These are phyloP conservation scores for Candida ulmi DNA, from an alignment of 805 yeast genomes.

Conservation along the genomic window DNA sequence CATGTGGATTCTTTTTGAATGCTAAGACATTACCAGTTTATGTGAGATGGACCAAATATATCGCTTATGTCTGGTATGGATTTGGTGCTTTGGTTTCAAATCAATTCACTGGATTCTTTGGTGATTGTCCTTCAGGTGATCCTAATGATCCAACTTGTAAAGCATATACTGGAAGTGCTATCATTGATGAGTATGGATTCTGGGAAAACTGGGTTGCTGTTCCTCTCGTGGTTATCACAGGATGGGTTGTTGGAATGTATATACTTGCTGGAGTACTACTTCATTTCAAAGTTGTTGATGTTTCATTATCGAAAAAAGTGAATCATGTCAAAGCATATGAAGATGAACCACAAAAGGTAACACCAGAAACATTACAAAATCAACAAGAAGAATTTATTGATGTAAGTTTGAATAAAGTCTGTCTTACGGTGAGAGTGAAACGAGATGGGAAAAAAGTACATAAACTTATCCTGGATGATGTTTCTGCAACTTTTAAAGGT, in stretches of 20 bases:
- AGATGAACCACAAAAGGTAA: conserved; percentile 1
- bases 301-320: conserved; percentile 19
- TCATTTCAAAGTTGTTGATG: conserved; percentile 32
- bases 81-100: conserved; percentile 65
- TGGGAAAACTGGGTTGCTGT: conserved; percentile 58
- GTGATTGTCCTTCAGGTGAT: conserved; percentile 45
- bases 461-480: conserved; percentile 15
- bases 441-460: conserved; percentile 3
- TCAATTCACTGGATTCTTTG: conserved; percentile 56
- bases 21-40: conserved; percentile 74
- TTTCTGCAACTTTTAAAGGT: conserved; percentile 19
- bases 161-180: conserved; percentile 48
- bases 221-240: conserved; percentile 56
- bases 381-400: conserved; percentile 10
- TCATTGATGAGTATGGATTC: conserved; percentile 54
- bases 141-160: conserved; percentile 28
- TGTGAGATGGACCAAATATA: conserved; percentile 78
- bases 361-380: not conserved
- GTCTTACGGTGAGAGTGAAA: conserved; percentile 12
- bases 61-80: conserved; percentile 73
- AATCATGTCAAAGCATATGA: conserved; percentile 3
- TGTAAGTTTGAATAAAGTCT: conserved; percentile 9
- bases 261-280: conserved; percentile 43
- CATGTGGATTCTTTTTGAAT: conserved; percentile 77
- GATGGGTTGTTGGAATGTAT: conserved; percentile 54